Evolutionary conservation across 805 yeast genomes (phyloP).

Genomic region (Myxozyma melibiosi): DNA sequence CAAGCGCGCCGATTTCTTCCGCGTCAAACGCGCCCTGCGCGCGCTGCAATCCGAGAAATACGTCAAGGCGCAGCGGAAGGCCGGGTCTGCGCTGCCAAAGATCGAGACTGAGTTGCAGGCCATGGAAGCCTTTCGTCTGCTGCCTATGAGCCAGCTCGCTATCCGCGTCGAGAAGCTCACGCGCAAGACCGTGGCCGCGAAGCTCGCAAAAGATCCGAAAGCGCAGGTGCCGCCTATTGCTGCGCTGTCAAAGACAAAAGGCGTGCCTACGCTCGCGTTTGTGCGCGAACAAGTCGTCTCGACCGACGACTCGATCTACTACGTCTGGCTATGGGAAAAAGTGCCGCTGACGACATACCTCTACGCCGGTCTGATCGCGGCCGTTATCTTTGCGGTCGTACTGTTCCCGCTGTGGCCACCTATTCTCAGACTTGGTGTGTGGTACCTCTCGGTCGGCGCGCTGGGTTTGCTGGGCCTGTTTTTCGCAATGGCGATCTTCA

Average conservation of each 20-base stretch:
- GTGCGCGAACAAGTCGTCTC: conserved; percentile 44
- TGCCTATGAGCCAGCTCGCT: conserved; percentile 74
- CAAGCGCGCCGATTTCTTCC: conserved; percentile 76
- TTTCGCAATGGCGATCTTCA: conserved; percentile 74
- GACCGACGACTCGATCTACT: conserved; percentile 55
- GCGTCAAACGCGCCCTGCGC: conserved; percentile 77
- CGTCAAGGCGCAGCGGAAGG: conserved; percentile 47
- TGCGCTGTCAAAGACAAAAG: conserved; percentile 43
- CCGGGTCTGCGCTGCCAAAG: conserved; percentile 52
- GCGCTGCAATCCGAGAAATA: conserved; percentile 78
- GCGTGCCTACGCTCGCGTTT: conserved; percentile 49
- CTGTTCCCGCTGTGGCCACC: conserved; percentile 95
- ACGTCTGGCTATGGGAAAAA: conserved; percentile 78
- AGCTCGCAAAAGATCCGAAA: conserved; percentile 17
- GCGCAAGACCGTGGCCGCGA: conserved; percentile 54
- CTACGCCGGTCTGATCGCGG: conserved; percentile 66
- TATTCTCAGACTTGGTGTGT: conserved; percentile 84
- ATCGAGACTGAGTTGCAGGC: conserved; percentile 59
- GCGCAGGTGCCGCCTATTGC: conserved; percentile 24
- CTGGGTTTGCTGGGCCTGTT: conserved; percentile 74
- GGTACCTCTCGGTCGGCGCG: conserved; percentile 80
- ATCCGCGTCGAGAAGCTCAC: conserved; percentile 63
- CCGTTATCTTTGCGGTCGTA: conserved; percentile 62
- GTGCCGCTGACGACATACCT: conserved; percentile 65
- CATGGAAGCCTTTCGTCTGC: conserved; percentile 59